A percentile compares a stretch with the other conserved stretches of the same genome.
phyloP scores from a whole-genome alignment of 2,329 filamentous ascomycete genomes.

The Diaporthe caulivora region DNA sequence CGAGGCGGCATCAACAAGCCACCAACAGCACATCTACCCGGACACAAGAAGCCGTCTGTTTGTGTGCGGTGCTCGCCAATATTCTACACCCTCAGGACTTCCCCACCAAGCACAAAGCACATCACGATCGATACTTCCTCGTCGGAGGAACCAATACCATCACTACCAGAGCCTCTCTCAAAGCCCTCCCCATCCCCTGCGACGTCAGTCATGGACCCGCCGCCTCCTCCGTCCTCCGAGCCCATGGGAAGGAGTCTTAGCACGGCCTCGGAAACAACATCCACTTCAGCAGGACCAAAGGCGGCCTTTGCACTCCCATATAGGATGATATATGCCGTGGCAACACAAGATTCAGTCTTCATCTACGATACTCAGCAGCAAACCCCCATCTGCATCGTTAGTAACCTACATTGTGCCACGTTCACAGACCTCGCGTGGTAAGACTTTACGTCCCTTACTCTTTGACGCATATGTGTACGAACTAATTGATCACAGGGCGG shows the following conservation, averaged over 20 bases:
- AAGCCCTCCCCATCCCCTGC: slow-evolving; percentile 69
- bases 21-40: slow-evolving; percentile 92
- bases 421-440: slow-evolving; percentile 98
- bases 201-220: slow-evolving; percentile 81
- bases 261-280: slow-evolving; percentile 55
- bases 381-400: slow-evolving; percentile 92
- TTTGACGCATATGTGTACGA: slow-evolving; percentile 43
- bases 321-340: slow-evolving; percentile 95
- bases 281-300: slow-evolving; percentile 69
- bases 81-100: slow-evolving; percentile 83
- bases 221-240: slow-evolving; percentile 64
- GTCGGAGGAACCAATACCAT: slow-evolving; percentile 83
- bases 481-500: slow-evolving; percentile 56
- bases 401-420: slow-evolving; percentile 96
- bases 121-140: slow-evolving; percentile 97
- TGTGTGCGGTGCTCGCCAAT: slow-evolving; percentile 94
- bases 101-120: slow-evolving; percentile 78
- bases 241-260: slow-evolving; percentile 64
- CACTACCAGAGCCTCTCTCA: slow-evolving; percentile 85
- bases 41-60: slow-evolving; percentile 98
- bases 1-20: slow-evolving; percentile 96
- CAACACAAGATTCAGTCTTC: slow-evolving; percentile 93
- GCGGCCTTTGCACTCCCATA: slow-evolving; percentile 89
- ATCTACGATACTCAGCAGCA: slow-evolving; percentile 98
- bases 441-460: slow-evolving; percentile 47